Evolutionary conservation across 805 yeast genomes (phyloP), one percentile per base, ranked within the genome.

Genomic region (Nakazawaea peltata): DNA sequence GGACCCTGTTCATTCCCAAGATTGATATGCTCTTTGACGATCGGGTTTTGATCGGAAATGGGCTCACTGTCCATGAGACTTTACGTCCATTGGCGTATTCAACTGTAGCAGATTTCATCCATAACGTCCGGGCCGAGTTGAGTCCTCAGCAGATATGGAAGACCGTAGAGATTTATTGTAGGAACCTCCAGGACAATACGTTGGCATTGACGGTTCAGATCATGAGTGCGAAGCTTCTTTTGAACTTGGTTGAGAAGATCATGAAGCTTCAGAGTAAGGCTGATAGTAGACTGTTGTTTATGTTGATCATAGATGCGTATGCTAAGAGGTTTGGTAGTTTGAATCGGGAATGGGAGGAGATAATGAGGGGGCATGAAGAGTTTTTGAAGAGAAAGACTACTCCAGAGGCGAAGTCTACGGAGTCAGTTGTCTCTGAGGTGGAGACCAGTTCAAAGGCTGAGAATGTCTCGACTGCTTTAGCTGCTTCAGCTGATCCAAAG

Each of bases 31-130:
- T 92, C 32, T 82, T 92, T 44, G 88, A 90, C 53, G 96, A 88
- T 46, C 71, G 76, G 43, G 86, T 92, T 2, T 65, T 94, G 34
- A 76, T 94, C 35, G 97, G 98, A 21, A 86, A 82, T 44, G 97
- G 97, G 0, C 69, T 92, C 34, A 92, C 98, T 0, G 80, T 94
- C 2, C 78, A 77, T 49, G 97, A 88, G 54, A 84, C 94, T 0
- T 67, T 92, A 35, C 69, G 96, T 45, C 97, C 97, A 0, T 62
- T 92, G 49, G 97, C 97, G 0, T 92, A 88, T 55, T 82, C 94
- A 24, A 85, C 94, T 11, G 90, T 92, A 33, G 97, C 98, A 0
- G 99, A 92, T 51, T 80, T 94, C 47, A 81, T 92, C 36, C 97
- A 92, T 50, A 86, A 85, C 50, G 90, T 90, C 3, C 75, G 97